These are phyloP conservation scores for Podochytrium sp. DNA, from an alignment of 192 early-diverging fungal genomes.

Conservation along the genomic window DNA sequence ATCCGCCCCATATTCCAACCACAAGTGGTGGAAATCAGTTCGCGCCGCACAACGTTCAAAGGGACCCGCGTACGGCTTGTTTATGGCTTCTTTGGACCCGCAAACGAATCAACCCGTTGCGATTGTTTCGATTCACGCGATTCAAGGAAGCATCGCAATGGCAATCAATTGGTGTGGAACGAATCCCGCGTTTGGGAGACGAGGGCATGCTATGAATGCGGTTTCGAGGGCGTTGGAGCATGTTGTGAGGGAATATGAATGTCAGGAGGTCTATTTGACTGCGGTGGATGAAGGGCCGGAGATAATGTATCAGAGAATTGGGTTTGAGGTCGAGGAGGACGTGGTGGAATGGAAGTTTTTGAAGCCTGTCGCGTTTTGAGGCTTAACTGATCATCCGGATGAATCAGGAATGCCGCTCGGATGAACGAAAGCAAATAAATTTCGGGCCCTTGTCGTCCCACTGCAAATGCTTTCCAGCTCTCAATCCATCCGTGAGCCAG, in stretches of 20 bases:
- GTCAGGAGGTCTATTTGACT: background rate
- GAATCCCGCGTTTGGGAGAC: background rate
- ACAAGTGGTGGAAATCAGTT: background rate
- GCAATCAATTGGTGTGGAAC: conserved; percentile 3
- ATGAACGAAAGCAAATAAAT: too few species aligned
- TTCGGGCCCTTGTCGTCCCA: too few species aligned
- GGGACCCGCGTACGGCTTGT: background rate
- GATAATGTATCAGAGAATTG: background rate
- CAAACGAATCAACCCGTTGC: background rate
- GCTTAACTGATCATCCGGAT: too few species aligned
- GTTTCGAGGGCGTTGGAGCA: background rate
- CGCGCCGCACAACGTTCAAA: background rate
- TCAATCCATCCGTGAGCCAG: too few species aligned
- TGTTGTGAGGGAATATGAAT: background rate
- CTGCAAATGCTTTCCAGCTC: too few species aligned
- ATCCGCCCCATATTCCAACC: background rate
- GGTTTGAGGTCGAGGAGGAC: conserved; percentile 1
- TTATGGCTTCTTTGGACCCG: background rate
- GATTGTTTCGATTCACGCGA: background rate
- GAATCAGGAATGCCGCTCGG: too few species aligned
- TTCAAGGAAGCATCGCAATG: background rate
- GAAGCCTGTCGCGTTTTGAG: too few species aligned
- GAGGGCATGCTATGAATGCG: background rate
- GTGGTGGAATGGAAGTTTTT: background rate
- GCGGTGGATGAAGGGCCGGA: background rate